Base-by-base conservation (phyloP, 495 filamentous ascomycete genomes). In the Penicillium canescens region DNA sequence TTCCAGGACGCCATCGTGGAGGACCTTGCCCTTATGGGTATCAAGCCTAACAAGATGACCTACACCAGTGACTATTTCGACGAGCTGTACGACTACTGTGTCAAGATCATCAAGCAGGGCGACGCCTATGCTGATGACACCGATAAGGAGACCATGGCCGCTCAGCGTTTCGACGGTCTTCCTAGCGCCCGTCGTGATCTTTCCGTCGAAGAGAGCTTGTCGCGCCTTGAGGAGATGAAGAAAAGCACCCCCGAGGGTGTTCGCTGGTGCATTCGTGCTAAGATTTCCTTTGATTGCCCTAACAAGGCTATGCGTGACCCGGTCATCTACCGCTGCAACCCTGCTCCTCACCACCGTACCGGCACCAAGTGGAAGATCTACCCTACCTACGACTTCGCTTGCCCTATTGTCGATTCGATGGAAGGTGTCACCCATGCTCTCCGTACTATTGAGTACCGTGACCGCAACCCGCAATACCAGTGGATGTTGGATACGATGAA, bases 371-470 rank as follows among this genome's bases (percentile, higher is more conserved):
- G 92, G 90, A 96, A 95, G 75, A 87, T 95, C 60, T 98, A 98
- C 77, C 93, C 93, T 0, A 97, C 90, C 42, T 98, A 97, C 67
- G 92, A 96, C 70, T 94, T 96, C 63, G 87, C 87, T 55, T 96
- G 91, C 71, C 94, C 95, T 12, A 83, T 97, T 36, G 85, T 98
- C 40, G 94, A 98, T 72, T 84, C 85, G 23, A 72, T 92, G 59
- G 92, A 98, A 73, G 92, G 91, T 38, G 90, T 98, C 45, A 97
- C 94, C 11, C 94, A 98, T 67, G 94, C 94, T 24, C 82, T 98
- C 46, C 84, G 95, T 57, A 96, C 94, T 2, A 97, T 92, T 54
- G 94, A 98, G 77, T 98, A 98, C 77, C 88, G 92, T 36, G 95
- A 98, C 72, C 90, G 94, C 46, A 97, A 98, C 71, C 87, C 90